A percentile compares a stretch with the other conserved stretches of the same genome.
phyloP scores from a whole-genome alignment of 2,329 filamentous ascomycete species.

The Ramularia endophylla region DNA sequence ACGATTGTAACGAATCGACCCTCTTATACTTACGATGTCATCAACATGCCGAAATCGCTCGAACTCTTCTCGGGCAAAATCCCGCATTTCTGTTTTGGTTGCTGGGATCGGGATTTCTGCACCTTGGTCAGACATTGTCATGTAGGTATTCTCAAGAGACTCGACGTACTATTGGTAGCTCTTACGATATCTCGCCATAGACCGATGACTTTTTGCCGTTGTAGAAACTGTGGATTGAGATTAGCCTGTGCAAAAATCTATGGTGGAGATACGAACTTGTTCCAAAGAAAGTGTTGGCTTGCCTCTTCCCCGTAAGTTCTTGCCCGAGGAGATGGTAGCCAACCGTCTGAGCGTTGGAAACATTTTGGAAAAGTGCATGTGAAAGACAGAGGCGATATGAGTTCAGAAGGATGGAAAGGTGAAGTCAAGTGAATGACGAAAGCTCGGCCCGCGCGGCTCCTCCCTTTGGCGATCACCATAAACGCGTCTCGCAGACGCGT shows the following conservation, averaged over 20 bases:
- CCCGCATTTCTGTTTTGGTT: conserved; percentile 39
- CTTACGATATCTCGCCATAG: conserved; percentile 45
- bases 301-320: conserved; percentile 26
- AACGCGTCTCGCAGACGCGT: not conserved
- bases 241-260: no score
- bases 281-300: conserved; percentile 30
- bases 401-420: not conserved
- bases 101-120: conserved; percentile 32
- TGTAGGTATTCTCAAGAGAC: not conserved
- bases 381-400: no score
- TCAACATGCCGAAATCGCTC: conserved; percentile 41
- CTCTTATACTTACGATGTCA: conserved; percentile 37
- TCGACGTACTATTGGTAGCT: conserved; percentile 31
- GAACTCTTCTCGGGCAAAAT: conserved; percentile 46
- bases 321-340: conserved; percentile 28
- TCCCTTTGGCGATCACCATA: no score
- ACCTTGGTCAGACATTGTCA: conserved; percentile 1
- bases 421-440: no score
- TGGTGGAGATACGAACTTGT: conserved; percentile 24
- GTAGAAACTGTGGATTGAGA: conserved; percentile 50
- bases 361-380: no score
- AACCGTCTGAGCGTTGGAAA: conserved; percentile 16
- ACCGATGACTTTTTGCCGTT: conserved; percentile 41
- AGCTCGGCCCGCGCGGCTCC: no score
- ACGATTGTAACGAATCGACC: no score